A percentile compares a stretch with the other conserved stretches of the same genome.
phyloP scores from a whole-genome alignment of 176 grass and related monocot genomes.

The Cenchrus purpureus region DNA sequence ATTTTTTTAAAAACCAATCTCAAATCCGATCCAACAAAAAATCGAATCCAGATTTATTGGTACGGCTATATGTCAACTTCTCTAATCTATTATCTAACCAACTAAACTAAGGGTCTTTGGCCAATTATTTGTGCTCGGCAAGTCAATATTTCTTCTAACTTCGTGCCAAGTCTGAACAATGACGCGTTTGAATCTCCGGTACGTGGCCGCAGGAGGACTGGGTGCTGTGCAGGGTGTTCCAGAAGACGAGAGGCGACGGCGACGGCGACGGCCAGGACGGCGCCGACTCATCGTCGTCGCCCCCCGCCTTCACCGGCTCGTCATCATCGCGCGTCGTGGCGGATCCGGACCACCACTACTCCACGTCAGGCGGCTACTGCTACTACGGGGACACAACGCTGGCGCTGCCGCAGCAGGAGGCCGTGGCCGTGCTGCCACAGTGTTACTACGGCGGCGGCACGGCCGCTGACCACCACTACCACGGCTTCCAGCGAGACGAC shows the following conservation, averaged over 20 bases:
- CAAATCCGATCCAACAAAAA: no score
- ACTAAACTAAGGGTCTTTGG: not conserved
- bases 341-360: conserved; percentile 13
- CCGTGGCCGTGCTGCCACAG: conserved; percentile 9
- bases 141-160: not conserved
- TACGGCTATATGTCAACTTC: no score
- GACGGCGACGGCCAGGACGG: conserved; percentile 48
- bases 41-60: no score
- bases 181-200: not conserved
- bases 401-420: not conserved
- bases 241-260: conserved; percentile 51
- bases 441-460: conserved; percentile 12
- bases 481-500: conserved; percentile 29
- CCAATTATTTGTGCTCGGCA: conserved; percentile 5
- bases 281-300: conserved; percentile 25
- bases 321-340: conserved; percentile 2
- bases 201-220: conserved; percentile 67
- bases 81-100: no score
- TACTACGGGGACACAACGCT: conserved; percentile 15
- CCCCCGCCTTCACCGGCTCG: not conserved
- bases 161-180: not conserved
- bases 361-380: conserved; percentile 1
- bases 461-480: not conserved
- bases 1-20: no score
- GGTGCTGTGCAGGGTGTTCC: conserved; percentile 81